Evolutionary conservation across 83 land plant genomes (phyloP), one percentile per base, ranked within the genome.

Genomic region (Diphasiastrum complanatum): DNA sequence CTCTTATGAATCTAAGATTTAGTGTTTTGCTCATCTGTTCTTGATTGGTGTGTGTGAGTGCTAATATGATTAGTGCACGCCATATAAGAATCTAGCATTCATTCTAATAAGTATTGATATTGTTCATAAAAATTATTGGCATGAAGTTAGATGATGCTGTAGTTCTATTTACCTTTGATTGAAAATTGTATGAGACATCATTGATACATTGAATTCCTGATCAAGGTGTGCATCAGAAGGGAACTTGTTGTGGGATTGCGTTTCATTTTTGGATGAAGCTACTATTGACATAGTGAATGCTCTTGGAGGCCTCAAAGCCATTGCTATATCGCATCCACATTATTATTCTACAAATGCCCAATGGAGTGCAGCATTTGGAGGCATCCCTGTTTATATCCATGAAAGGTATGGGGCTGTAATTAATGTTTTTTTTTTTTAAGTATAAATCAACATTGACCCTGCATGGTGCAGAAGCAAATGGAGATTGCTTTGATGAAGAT

Each of bases 211-310:
- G n/a, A n/a, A n/a, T n/a, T n/a, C n/a, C n/a, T n/a, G n/a, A n/a
- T n/a, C n/a, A n/a, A n/a, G n/a, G n/a, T n/a, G n/a, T n/a, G n/a
- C n/a, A n/a, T n/a, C 69, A 66, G 69, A 56, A 54, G 71, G 71
- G n/a, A 68, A 68, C 46, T 45, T 68, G 41, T 61, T 68, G 45
- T 68, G 71, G 71, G 71, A 68, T 25, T 68, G 71, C 53, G 20
- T 68, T 0, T 47, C 71, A 23, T 49, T 68, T n/a, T 41, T 68
- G 69, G 71, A 68, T 60, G 71, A 68, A 16, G 71, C 71, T 29
- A 68, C 71, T 0, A 46, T 68, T 19, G 71, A 68, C 30, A 68
- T 68, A 33, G 43, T 68, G 6, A 60, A 68, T 22, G 71, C 67
- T 5, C 53, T 68, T 0, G 71, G 71, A 20, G 71, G 71, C 20